phyloP scores from a whole-genome alignment of 1,139 yeast genomes.

The Candida sp. region DNA sequence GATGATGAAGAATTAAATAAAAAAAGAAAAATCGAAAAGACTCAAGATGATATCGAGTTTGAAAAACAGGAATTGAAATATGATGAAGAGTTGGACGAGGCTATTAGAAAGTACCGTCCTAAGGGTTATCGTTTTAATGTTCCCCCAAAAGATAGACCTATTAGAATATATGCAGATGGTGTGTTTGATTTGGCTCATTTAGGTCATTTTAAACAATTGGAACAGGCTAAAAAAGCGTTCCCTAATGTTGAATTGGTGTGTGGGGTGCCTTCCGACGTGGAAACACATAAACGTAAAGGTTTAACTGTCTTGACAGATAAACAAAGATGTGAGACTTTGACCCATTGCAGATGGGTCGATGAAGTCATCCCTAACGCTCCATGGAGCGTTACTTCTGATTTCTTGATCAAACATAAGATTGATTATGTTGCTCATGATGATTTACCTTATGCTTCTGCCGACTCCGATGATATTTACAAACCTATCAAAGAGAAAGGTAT shows the following conservation, averaged over 20 bases:
- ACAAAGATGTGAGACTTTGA: constrained; percentile 84
- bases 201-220: constrained; percentile 97
- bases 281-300: constrained; percentile 91
- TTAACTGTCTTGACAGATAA: constrained; percentile 84
- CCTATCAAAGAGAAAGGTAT: constrained; percentile 89
- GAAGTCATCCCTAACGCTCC: constrained; percentile 95
- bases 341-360: constrained; percentile 96
- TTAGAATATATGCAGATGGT: constrained; percentile 95
- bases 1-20: constrained; percentile 12
- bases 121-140: constrained; percentile 65
- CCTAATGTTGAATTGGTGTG: constrained; percentile 81
- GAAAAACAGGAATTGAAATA: constrained; percentile 50
- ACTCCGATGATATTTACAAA: constrained; percentile 85
- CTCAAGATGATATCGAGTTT: constrained; percentile 34
- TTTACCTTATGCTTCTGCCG: constrained; percentile 86
- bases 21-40: constrained; percentile 22
- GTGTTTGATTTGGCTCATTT: constrained; percentile 94
- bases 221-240: constrained; percentile 93
- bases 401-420: constrained; percentile 71
- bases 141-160: constrained; percentile 85
- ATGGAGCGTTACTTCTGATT: constrained; percentile 89
- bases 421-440: constrained; percentile 99
- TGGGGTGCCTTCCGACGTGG: constrained; percentile 87
- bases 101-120: constrained; percentile 68
- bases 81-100: constrained; percentile 60